These are phyloP conservation scores for Globisporangium mamillatum DNA, from an alignment of 352 stramenopile species.

Conservation along the genomic window DNA sequence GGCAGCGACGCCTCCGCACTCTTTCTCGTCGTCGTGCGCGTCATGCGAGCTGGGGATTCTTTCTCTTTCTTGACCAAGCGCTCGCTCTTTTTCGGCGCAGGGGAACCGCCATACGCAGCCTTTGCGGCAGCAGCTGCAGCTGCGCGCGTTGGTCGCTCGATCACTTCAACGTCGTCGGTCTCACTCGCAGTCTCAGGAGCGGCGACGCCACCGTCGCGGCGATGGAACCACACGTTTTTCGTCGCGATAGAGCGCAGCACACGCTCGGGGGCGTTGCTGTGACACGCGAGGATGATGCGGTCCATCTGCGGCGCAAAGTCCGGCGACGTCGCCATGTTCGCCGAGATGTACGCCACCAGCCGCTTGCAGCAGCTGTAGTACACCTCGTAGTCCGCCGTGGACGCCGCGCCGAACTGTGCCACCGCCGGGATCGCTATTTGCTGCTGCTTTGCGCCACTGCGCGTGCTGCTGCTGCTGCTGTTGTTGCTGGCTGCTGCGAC, in stretches of 20 bases:
- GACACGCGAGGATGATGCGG: slow-evolving; percentile 62
- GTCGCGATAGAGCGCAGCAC: slow-evolving; percentile 59
- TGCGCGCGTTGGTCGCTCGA: background rate
- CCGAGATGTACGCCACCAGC: slow-evolving; percentile 58
- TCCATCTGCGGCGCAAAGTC: slow-evolving; percentile 67
- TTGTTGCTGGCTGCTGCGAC: background rate
- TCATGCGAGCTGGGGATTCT: background rate
- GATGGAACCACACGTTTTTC: slow-evolving; percentile 62
- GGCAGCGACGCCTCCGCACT: background rate
- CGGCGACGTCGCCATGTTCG: slow-evolving; percentile 58
- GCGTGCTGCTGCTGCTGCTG: background rate
- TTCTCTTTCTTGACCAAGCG: slow-evolving; percentile 11
- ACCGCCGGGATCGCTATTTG: slow-evolving; percentile 16
- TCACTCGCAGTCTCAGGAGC: background rate
- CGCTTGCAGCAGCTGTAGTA: slow-evolving; percentile 58
- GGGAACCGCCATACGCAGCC: background rate
- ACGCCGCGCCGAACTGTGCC: slow-evolving; percentile 16
- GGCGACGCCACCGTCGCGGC: slow-evolving; percentile 8
- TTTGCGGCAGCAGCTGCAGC: background rate
- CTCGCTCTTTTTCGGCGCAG: slow-evolving; percentile 10
- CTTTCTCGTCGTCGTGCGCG: slow-evolving; percentile 10
- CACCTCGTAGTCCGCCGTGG: slow-evolving; percentile 42
- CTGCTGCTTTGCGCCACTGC: background rate
- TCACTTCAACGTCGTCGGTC: slow-evolving; percentile 7
- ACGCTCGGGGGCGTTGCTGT: slow-evolving; percentile 47